Evolutionary conservation across 2,329 filamentous ascomycete genomes (phyloP).

Genomic region (Clarireedia hainanense): DNA sequence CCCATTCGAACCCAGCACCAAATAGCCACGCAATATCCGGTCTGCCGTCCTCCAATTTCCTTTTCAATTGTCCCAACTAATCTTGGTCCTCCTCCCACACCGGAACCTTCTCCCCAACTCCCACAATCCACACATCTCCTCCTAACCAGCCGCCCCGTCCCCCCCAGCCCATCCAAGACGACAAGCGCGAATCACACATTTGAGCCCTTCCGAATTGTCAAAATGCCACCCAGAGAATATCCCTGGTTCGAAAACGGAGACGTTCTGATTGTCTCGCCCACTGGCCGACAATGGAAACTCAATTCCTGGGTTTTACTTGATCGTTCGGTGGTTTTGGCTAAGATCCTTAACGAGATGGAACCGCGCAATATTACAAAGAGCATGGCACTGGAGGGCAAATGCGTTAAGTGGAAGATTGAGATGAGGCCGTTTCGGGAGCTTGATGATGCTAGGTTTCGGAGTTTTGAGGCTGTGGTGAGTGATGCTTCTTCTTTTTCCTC

Average conservation of each 20-base stretch:
- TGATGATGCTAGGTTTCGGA: conserved; percentile 17
- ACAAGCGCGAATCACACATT: too few species aligned
- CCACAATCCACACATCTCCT: too few species aligned
- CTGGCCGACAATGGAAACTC: conserved; percentile 22
- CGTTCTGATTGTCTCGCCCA: conserved; percentile 20
- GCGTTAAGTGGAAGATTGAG: conserved; percentile 17
- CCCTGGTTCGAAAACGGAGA: conserved; percentile 20
- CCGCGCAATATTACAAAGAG: conserved; percentile 13
- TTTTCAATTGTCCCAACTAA: too few species aligned
- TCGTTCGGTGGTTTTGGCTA: conserved; percentile 12
- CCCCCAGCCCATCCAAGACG: too few species aligned
- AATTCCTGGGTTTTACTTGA: conserved; percentile 17
- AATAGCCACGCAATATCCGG: too few species aligned
- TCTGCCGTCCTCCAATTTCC: too few species aligned
- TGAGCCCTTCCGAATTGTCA: background rate
- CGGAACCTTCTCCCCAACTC: too few species aligned
- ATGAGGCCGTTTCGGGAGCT: conserved; percentile 12
- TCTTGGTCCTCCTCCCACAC: too few species aligned
- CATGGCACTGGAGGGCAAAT: conserved; percentile 10
- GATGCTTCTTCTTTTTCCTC: background rate
- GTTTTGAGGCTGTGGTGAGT: conserved; percentile 22
- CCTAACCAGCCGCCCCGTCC: too few species aligned
- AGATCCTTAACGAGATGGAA: conserved; percentile 8
- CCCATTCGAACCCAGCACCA: too few species aligned
- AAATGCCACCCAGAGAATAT: background rate